These are phyloP conservation scores for Aspergillus pseudotamarii DNA, from an alignment of 2,329 filamentous ascomycete species.

Conservation along the genomic window DNA sequence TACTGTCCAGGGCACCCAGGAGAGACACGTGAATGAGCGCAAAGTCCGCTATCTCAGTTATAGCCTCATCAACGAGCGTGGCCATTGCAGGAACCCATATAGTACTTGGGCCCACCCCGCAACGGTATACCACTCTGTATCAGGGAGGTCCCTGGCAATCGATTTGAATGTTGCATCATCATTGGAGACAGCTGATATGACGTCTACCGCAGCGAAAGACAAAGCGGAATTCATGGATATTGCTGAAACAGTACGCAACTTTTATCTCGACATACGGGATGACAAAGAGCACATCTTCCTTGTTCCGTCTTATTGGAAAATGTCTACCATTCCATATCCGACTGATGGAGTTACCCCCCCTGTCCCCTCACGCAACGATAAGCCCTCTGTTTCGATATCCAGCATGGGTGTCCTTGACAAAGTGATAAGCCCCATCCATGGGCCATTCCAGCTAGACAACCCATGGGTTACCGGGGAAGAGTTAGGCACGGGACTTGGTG, in stretches of 20 bases:
- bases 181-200: not conserved
- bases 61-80: constrained; percentile 27
- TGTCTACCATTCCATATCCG: constrained; percentile 23
- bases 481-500: constrained; percentile 39
- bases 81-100: constrained; percentile 23
- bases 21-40: constrained; percentile 7
- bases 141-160: constrained; percentile 22
- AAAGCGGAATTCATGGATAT: constrained; percentile 15
- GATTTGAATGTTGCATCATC: constrained; percentile 22
- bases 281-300: constrained; percentile 24
- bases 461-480: constrained; percentile 54
- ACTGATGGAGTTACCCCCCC: constrained; percentile 10
- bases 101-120: constrained; percentile 20
- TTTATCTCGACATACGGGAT: constrained; percentile 22
- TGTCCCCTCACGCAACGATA: constrained; percentile 21
- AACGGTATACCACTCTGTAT: constrained; percentile 29
- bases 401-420: constrained; percentile 36
- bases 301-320: constrained; percentile 24
- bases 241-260: constrained; percentile 17
- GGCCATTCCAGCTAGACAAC: constrained; percentile 31
- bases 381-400: constrained; percentile 26
- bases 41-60: constrained; percentile 30
- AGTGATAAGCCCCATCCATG: constrained; percentile 32
- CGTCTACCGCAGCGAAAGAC: not conserved
- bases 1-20: constrained; percentile 21